A percentile compares a stretch with the other conserved stretches of the same genome.
phyloP scores from a whole-genome alignment of 2,329 filamentous ascomycete genomes.

The Aspergillus arachidicola region DNA sequence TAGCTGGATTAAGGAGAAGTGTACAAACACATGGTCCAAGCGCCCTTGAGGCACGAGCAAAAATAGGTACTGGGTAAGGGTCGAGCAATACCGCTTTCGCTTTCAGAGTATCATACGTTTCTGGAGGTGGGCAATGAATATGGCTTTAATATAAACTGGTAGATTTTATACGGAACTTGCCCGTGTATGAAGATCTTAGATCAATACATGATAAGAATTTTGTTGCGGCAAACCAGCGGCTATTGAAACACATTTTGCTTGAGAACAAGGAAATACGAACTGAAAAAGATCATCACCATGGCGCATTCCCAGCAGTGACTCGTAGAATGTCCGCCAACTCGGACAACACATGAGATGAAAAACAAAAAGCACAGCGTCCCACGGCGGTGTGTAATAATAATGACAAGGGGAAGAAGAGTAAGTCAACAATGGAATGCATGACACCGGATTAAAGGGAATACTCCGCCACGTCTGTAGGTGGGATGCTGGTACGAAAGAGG shows the following conservation, averaged over 20 bases:
- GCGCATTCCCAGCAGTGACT: constrained; percentile 22
- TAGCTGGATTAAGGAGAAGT: neutral
- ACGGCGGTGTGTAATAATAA: constrained; percentile 24
- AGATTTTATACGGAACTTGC: neutral
- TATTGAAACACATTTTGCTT: neutral
- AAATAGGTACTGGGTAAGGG: too few species aligned
- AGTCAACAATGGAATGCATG: constrained; percentile 9
- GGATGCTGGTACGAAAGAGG: constrained; percentile 13
- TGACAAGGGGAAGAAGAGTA: constrained; percentile 15
- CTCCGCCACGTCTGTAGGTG: constrained; percentile 22
- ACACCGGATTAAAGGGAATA: constrained; percentile 23
- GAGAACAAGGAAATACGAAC: neutral
- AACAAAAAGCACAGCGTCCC: constrained; percentile 18
- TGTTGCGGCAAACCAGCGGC: neutral
- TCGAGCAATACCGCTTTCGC: too few species aligned
- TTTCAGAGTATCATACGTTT: neutral
- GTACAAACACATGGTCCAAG: neutral
- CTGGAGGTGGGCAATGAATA: neutral
- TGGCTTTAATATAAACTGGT: neutral
- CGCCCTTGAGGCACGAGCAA: neutral
- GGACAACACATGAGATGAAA: constrained; percentile 16
- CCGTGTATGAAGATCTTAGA: neutral
- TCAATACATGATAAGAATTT: neutral
- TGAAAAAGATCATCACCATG: constrained; percentile 20
- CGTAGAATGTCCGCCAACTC: constrained; percentile 15